Conservation (phyloP, 352 stramenopile species). For the Phytophthora hibernalis region DNA sequence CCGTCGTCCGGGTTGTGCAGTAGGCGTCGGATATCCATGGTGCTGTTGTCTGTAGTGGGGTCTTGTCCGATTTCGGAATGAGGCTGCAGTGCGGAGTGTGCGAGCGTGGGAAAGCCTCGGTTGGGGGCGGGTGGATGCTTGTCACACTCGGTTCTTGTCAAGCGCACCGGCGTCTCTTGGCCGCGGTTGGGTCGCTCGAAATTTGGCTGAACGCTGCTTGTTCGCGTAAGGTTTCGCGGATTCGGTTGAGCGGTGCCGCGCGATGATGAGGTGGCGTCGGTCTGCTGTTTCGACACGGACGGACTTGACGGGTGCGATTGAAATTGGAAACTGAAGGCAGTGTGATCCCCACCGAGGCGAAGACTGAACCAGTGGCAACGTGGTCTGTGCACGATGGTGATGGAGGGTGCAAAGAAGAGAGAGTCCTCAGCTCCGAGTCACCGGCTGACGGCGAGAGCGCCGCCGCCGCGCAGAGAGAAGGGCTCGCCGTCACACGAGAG, state of each 20-base stretch:
- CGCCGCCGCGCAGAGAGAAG: slow-evolving; percentile 14
- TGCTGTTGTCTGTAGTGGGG: slow-evolving; percentile 1
- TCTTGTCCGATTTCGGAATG: slow-evolving; percentile 36
- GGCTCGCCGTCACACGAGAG: slow-evolving; percentile 33
- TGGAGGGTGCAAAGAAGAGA: slow-evolving; percentile 37
- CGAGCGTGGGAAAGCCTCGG: slow-evolving; percentile 25
- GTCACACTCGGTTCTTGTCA: slow-evolving; percentile 42
- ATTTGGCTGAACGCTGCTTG: slow-evolving; percentile 20
- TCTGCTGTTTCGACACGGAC: slow-evolving; percentile 10
- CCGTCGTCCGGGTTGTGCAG: slow-evolving; percentile 83
- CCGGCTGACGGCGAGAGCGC: slow-evolving; percentile 32
- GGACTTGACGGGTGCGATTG: slow-evolving; percentile 2
- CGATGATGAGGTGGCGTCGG: slow-evolving; percentile 29
- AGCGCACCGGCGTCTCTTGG: slow-evolving; percentile 42
- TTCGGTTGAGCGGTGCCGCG: slow-evolving; percentile 8
- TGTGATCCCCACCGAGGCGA: slow-evolving; percentile 26
- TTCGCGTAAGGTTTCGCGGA: slow-evolving; percentile 33
- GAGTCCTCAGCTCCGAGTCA: slow-evolving; percentile 28
- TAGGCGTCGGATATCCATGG: slow-evolving; percentile 78
- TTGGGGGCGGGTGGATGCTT: slow-evolving; percentile 33
- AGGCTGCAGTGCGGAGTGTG: neutral
- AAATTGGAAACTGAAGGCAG: slow-evolving; percentile 35
- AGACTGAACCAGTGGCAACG: slow-evolving; percentile 25
- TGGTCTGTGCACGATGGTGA: slow-evolving; percentile 21
- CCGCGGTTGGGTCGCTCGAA: slow-evolving; percentile 12